These are phyloP conservation scores for Fusarium tuaranense DNA, from an alignment of 2,329 filamentous ascomycete genomes.

Conservation along the genomic window DNA sequence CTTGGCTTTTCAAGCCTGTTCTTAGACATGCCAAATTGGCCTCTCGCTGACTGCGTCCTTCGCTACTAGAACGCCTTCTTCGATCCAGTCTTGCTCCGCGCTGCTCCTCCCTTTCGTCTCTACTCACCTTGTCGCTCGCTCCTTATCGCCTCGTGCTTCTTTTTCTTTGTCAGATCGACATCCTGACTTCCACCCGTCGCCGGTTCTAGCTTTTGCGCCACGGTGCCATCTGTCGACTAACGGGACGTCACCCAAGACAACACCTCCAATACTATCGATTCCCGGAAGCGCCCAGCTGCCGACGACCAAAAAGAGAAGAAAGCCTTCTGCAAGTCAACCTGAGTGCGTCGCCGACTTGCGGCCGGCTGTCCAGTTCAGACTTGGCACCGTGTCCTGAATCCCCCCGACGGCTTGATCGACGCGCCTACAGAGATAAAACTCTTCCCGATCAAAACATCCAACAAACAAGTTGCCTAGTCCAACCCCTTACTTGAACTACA, in stretches of 20 bases:
- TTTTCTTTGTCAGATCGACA: constrained; percentile 33
- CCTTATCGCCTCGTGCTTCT: constrained; percentile 12
- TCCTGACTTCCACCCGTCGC: constrained; percentile 19
- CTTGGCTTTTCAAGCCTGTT: constrained; percentile 2
- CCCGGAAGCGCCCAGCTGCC: constrained; percentile 22
- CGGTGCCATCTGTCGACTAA: constrained; percentile 33
- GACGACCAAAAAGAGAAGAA: constrained; percentile 24
- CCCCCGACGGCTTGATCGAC: constrained; percentile 13
- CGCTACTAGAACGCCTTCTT: constrained; percentile 15
- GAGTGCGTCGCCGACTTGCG: constrained; percentile 32
- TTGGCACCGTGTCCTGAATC: constrained; percentile 27
- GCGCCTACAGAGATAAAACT: constrained; percentile 13
- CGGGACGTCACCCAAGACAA: constrained; percentile 28
- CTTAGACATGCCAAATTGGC: constrained; percentile 22
- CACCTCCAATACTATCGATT: constrained; percentile 32
- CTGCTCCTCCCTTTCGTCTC: constrained; percentile 5
- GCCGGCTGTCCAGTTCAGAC: constrained; percentile 13
- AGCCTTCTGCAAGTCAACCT: constrained; percentile 19
- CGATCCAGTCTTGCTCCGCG: constrained; percentile 6
- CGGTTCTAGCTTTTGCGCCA: constrained; percentile 35
- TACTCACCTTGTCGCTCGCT: constrained; percentile 29
- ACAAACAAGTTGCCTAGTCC: background rate
- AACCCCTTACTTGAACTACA: constrained; percentile 1
- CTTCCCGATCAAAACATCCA: background rate
- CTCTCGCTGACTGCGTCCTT: constrained; percentile 23